A percentile compares a stretch with the other conserved stretches of the same genome.
These are phyloP conservation scores for Apophysomyces trapeziformis DNA, from an alignment of 371 early-diverging fungal species.

Conservation along the genomic window DNA sequence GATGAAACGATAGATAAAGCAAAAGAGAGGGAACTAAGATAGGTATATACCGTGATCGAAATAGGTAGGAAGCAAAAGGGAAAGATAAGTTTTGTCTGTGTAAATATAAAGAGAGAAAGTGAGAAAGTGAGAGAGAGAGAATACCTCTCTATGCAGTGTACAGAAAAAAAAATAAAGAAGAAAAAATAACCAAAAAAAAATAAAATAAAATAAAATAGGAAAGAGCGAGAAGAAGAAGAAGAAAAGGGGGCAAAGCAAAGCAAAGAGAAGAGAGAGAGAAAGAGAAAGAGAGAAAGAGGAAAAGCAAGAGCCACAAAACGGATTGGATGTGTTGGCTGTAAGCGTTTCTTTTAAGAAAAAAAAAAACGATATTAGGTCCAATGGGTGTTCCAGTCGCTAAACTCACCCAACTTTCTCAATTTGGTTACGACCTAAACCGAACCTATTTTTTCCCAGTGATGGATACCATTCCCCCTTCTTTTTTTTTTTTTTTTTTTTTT, in stretches of 20 bases:
- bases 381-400: constrained; percentile 4
- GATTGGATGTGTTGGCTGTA: not conserved
- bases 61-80: constrained; percentile 8
- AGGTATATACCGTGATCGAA: constrained; percentile 4
- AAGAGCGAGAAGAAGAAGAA: too few relatives aligned
- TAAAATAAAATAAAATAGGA: not conserved
- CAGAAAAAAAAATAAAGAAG: constrained; percentile 11
- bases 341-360: constrained; percentile 10
- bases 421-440: constrained; percentile 9
- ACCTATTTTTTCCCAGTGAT: constrained; percentile 4
- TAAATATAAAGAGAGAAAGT: not conserved
- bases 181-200: constrained; percentile 10
- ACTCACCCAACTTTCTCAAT: constrained; percentile 10
- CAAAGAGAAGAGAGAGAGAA: constrained; percentile 1
- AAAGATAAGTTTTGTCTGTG: not conserved
- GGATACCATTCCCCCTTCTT: not conserved
- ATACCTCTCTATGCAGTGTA: constrained; percentile 3
- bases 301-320: constrained; percentile 10
- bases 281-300: not conserved
- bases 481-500: not conserved
- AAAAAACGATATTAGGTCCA: constrained; percentile 1
- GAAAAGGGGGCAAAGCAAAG: not conserved
- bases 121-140: constrained; percentile 7
- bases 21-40: constrained; percentile 3
- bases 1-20: not conserved